Evolutionary conservation across 179 eudicot genomes (phyloP), one percentile per base, ranked within the genome.

Genomic region (Carnegiea gigantea): DNA sequence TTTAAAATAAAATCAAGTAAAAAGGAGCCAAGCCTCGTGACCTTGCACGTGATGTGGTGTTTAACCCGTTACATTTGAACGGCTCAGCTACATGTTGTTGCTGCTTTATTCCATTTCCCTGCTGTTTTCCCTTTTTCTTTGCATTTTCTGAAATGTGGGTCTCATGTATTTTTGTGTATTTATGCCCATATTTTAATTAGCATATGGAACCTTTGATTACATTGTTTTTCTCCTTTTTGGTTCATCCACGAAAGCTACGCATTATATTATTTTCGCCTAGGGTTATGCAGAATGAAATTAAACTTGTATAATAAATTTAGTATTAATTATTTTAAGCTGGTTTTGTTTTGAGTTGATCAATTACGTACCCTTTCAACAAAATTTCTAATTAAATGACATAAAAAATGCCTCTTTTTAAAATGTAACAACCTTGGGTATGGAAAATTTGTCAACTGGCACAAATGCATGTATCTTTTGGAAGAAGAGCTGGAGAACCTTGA

Each of bases 1-100:
- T 20, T 57, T 57, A 18, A 57, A 18, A 57, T 13, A 15, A 57
- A 17, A 57, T 13, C 4, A 65, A 24, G 14, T 38, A 40, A 14
- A 26, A 18, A 0, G 17, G 60, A 48, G 14, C 21, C 11, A 49
- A 49, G 57, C 33, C 77, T 24, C 64, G 62, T 75, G 77, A 75
- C 30, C 11, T 23, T 10, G 62, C 77, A 75, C 77, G 77, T 75
- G 77, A 75, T 23, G 6, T 74, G 77, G 26, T 9, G 46, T 23
- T 74, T 23, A 75, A 40, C 40, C 60, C 62, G 60, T 49, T 75
- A 75, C 60, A 30, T 75, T 48, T 75, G 77, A 51, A 51, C 77
- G 60, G 21, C 30, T 75, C 9, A 26, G 40, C 30, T 6, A 23
- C 33, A 51, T 24, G 49, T 24, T 0, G 10, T 75, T 75, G 26